Base-by-base conservation (phyloP, 139 green algal species). In the Parachlorella kessleri region DNA sequence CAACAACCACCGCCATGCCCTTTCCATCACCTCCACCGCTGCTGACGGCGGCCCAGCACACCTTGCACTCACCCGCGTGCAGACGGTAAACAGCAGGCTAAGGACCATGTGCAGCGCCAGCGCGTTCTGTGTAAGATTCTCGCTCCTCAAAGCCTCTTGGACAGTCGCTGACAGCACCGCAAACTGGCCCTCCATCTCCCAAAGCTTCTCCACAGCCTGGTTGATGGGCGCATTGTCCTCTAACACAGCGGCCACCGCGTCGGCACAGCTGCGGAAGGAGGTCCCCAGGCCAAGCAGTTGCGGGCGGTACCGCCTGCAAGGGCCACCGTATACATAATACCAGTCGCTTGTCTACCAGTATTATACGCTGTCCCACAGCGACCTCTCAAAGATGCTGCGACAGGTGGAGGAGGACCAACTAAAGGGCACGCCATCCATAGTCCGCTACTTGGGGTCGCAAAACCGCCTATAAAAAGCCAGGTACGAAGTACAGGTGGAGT, bases 51-150 rank as follows among this genome's bases (percentile, higher is more conserved):
- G 26, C 53, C 70, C 23, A 9, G 9, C 41, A 30, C 6, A 1
- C 39, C 21, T 24, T 39, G 4, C 5, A 6, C 74, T 32, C 64
- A 80, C 74, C 74, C 75, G 41, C 3, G 75, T 80, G 41, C 53
- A 59, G 2, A 66, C 75, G 23, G 66, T 80, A 65, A 80, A 80
- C 6, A 80, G 65, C 42, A 80, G 75, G 26, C 7, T 36, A 26
- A 80, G 66, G 41, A 74, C 42, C 33, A 75, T 63, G 66, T 80
- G 41, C 6, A 80, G 75, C 24, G 75, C 75, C 33, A 80, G 3
- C 8, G 6, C 3, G 10, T 80, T 66, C 33, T 74, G 75, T 5
- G 32, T 80, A 30, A 74, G 14, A 14, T 14, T 28, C 21, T 14
- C 48, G 0, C 48, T 14, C 48, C 48, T 14, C 48, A 59, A 18